Evolutionary conservation across 768 basidiomycete genomes (phyloP), one percentile per base, ranked within the genome.

Genomic region (Termitomyces heimii): DNA sequence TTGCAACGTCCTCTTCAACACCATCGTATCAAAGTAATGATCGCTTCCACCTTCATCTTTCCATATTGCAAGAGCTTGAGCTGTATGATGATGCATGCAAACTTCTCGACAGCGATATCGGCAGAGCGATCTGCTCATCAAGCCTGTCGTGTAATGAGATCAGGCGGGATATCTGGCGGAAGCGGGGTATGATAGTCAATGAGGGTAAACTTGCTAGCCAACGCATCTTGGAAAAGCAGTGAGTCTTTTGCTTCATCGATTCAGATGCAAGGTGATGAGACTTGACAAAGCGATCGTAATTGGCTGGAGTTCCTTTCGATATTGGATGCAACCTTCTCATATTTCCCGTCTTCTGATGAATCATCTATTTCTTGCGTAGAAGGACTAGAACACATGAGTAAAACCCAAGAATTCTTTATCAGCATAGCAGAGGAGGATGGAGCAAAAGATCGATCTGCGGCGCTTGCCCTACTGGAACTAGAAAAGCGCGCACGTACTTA

Each of bases 261-360:
- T 9, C 8, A 1, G 3, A 26, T 20, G 39, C 8, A 5, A 51
- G 28, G 28, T 29, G 53, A 53, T 61, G 14, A 59, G 54, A 54
- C 48, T 58, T 34, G 42, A 34, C 18, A 35, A 64, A 85, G 91
- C 37, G 88, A 93, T 64, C 86, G 89, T 37, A 93, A 93, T 64
- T 94, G 92, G 92, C 75, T 90, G 5, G 90, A 92, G 64, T 92
- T 93, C 66, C 68, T 90, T 43, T 80, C 89, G 6, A 71, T 92
- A 22, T 70, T 93, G 5, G 86, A 93, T 59, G 84, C 82, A 1
- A 77, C 85, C 9, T 85, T 93, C 60, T 68, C 72, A 39, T 68
- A 74, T 50, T 54, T 76, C 40, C 64, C 69, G 0, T 37, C 57
- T 37, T 42, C 44, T 31, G 51, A 50, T 39, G 26, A 3, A 48